Conservation (phyloP, 2,329 filamentous ascomycete genomes). For the Hirsutella thompsonii region DNA sequence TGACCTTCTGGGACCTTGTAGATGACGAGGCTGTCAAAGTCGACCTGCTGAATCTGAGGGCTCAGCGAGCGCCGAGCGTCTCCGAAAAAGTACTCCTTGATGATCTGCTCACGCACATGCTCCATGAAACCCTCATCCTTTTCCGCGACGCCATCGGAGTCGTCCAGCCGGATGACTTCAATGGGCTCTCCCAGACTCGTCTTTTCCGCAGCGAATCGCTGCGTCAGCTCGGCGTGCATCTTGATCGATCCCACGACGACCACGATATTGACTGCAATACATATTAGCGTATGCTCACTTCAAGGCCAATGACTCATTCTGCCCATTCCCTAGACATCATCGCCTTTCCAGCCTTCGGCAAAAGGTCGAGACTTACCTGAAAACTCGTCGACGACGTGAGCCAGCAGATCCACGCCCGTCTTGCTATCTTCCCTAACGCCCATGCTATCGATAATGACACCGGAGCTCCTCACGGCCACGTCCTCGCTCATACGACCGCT, state of each 20-base stretch:
- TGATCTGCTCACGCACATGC: slow-evolving; percentile 57
- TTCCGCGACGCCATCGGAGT: slow-evolving; percentile 74
- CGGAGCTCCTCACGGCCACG: slow-evolving; percentile 53
- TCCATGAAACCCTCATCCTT: slow-evolving; percentile 65
- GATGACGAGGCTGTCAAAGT: slow-evolving; percentile 61
- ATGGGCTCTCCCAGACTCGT: slow-evolving; percentile 54
- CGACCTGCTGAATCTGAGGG: slow-evolving; percentile 75
- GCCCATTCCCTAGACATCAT: no score
- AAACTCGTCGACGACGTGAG: slow-evolving; percentile 55
- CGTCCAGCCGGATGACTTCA: slow-evolving; percentile 64
- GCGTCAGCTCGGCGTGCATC: slow-evolving; percentile 61
- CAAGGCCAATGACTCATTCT: no score
- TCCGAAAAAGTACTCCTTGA: slow-evolving; percentile 93
- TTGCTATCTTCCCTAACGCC: slow-evolving; percentile 54
- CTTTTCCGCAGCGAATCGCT: slow-evolving; percentile 47
- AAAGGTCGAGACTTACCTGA: slow-evolving; percentile 22
- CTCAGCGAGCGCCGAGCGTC: slow-evolving; percentile 63
- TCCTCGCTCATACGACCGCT: slow-evolving; percentile 70
- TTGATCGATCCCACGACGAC: slow-evolving; percentile 70
- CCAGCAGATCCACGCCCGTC: slow-evolving; percentile 61
- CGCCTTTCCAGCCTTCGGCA: neutral
- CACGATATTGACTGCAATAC: slow-evolving; percentile 62
- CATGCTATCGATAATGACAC: slow-evolving; percentile 77
- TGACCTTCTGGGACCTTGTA: slow-evolving; percentile 56
- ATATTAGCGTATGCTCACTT: slow-evolving; percentile 12